Conservation (phyloP, 306 rosid genomes). For the Fagus sylvatica region DNA sequence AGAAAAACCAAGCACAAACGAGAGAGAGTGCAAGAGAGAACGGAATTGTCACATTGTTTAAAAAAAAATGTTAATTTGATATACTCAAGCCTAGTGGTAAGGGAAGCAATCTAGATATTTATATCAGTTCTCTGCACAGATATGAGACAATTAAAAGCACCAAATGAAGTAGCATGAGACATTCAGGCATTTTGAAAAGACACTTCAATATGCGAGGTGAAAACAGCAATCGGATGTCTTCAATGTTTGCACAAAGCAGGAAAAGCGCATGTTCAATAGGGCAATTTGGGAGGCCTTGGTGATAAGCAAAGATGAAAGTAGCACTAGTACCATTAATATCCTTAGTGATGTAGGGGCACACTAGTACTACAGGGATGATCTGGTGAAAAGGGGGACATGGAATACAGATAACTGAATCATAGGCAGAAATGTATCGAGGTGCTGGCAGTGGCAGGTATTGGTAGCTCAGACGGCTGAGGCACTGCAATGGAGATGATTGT, state of each 20-base stretch:
- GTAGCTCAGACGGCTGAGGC: too few species aligned
- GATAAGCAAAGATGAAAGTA: background rate
- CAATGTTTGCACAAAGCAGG: background rate
- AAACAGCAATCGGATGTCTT: background rate
- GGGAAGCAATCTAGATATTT: background rate
- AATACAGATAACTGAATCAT: background rate
- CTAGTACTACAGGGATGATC: background rate
- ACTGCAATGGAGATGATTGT: too few species aligned
- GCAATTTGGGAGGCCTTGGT: background rate
- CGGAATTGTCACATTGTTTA: background rate
- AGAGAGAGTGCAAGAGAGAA: slow-evolving; percentile 15
- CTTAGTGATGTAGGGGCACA: background rate
- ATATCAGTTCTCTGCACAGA: background rate
- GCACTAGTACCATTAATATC: background rate
- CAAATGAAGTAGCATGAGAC: background rate
- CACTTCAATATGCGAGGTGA: background rate
- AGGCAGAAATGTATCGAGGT: background rate
- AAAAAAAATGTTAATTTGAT: background rate
- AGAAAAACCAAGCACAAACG: background rate
- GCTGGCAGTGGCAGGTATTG: background rate
- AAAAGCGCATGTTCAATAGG: background rate
- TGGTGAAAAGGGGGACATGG: background rate
- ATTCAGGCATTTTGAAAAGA: background rate
- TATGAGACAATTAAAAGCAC: background rate
- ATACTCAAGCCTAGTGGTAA: background rate